Evolutionary conservation across 1,139 yeast genomes (phyloP).

Genomic region (Pichia sp.): DNA sequence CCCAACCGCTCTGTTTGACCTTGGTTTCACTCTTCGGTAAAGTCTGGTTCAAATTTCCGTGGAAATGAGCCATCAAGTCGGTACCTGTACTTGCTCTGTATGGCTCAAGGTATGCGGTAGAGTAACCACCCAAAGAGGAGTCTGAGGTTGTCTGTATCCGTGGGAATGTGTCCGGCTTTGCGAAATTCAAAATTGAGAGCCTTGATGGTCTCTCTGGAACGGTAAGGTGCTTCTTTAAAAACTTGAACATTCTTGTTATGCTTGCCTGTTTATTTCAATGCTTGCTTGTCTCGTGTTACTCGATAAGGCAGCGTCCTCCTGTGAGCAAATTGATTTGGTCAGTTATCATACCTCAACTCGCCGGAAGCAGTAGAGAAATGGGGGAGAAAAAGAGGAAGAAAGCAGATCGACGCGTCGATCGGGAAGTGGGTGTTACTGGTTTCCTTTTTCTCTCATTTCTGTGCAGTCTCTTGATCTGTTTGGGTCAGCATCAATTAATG

Average conservation of each 20-base stretch:
- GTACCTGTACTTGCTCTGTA: slow-evolving; percentile 22
- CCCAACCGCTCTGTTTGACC: slow-evolving; percentile 72
- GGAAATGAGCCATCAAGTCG: slow-evolving; percentile 51
- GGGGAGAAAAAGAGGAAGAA: neutral
- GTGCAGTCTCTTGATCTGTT: neutral
- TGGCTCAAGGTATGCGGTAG: slow-evolving; percentile 53
- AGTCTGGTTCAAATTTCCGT: slow-evolving; percentile 69
- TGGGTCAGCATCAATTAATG: no score
- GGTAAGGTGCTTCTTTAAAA: slow-evolving; percentile 65
- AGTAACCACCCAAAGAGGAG: slow-evolving; percentile 72
- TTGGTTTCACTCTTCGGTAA: slow-evolving; percentile 52
- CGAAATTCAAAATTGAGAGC: slow-evolving; percentile 52
- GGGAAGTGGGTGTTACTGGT: neutral
- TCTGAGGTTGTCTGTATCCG: slow-evolving; percentile 62
- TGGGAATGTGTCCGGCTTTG: slow-evolving; percentile 41
- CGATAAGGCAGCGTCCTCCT: no score
- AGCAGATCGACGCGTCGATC: slow-evolving; percentile 6
- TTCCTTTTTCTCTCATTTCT: neutral
- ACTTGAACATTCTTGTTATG: slow-evolving; percentile 37
- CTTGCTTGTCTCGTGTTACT: no score
- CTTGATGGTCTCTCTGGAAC: slow-evolving; percentile 31
- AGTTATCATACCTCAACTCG: no score
- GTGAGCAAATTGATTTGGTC: no score
- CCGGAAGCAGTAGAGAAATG: neutral
- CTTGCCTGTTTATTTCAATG: no score